Base-by-base conservation (phyloP, 345 rosid genomes). In the Durio zibethinus region DNA sequence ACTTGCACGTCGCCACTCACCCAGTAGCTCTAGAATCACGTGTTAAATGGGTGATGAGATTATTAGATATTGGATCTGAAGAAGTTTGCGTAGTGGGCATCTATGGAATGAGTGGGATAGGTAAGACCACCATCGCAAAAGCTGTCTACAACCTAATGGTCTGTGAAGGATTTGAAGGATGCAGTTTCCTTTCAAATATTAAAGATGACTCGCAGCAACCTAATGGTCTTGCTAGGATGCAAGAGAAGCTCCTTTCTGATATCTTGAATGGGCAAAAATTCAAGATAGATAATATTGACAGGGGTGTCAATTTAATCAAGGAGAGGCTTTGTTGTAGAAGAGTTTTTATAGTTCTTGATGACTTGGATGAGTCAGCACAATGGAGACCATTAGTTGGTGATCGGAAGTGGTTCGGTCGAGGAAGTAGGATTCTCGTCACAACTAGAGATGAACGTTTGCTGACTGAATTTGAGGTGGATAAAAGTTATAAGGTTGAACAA, bases 261-360 rank as follows among this genome's bases (percentile, higher is more conserved):
- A 48, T 53, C 59, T 1, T 53, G 25, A n/a, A 0, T 6, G 1
- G 8, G 59, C n/a, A 53, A n/a, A n/a, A 4, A 0, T 7, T 53
- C 25, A 53, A 7, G 25, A 53, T 53, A 20, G 59, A 53, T 53
- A 2, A 25, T 63, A 12, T 15, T 63, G 68, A 33, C 42, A 29
- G 78, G 0, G 72, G 75, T 67, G 10, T 70, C 36, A 77, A 64
- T 53, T 73, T 78, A 62, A 70, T 60, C 45, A 74, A 53, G 63
- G 65, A 40, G 33, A 29, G 80, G 70, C 82, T 86, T 48, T 70
- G 45, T 23, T n/a, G 18, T 18, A 75, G 73, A 63, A 83, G 10
- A 43, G 63, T 80, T 18, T 73, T 86, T 0, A 23, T 85, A 2
- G 52, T 14, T 47, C 52, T 1, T 77, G 70, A 71, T 54, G n/a